Percentiles rank a stretch among this genome's conserved stretches.
Evolutionary conservation across 768 basidiomycete species (phyloP).

Genomic region (Zangia roseola): DNA sequence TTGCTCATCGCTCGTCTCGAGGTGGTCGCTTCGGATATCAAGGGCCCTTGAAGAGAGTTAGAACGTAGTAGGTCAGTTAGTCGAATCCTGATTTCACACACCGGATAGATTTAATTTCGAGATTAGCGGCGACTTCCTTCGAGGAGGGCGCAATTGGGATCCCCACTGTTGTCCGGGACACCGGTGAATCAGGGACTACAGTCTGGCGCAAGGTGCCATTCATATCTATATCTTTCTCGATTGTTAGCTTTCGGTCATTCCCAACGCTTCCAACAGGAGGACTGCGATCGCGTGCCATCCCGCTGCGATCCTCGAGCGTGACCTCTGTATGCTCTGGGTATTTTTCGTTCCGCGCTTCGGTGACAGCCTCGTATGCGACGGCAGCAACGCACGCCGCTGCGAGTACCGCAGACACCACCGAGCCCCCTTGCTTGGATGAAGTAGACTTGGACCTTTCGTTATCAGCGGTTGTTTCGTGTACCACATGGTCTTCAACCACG

Average conservation of each 20-base stretch:
- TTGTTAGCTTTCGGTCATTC: not conserved
- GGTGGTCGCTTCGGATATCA: not conserved
- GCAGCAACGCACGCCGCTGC: constrained; percentile 12
- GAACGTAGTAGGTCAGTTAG: not conserved
- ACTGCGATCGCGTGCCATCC: not conserved
- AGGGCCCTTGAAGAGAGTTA: constrained; percentile 1
- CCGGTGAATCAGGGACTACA: not conserved
- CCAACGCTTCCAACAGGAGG: not conserved
- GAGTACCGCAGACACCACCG: constrained; percentile 10
- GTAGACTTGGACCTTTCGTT: not conserved
- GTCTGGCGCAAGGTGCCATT: not conserved
- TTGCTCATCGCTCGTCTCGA: not conserved
- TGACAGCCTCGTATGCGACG: constrained; percentile 6
- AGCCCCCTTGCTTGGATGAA: constrained; percentile 8
- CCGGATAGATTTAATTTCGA: not conserved
- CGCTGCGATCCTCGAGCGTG: not conserved
- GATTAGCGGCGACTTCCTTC: not conserved
- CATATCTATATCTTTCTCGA: not conserved
- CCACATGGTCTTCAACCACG: not conserved
- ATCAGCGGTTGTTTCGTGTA: not conserved
- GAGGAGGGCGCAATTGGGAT: not conserved
- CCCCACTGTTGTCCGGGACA: not conserved
- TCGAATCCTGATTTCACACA: not conserved
- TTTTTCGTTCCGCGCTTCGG: constrained; percentile 7
- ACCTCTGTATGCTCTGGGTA: not conserved